Evolutionary conservation across 2,329 filamentous ascomycete genomes (phyloP).

Genomic region (Didymosphaeria variabile): DNA sequence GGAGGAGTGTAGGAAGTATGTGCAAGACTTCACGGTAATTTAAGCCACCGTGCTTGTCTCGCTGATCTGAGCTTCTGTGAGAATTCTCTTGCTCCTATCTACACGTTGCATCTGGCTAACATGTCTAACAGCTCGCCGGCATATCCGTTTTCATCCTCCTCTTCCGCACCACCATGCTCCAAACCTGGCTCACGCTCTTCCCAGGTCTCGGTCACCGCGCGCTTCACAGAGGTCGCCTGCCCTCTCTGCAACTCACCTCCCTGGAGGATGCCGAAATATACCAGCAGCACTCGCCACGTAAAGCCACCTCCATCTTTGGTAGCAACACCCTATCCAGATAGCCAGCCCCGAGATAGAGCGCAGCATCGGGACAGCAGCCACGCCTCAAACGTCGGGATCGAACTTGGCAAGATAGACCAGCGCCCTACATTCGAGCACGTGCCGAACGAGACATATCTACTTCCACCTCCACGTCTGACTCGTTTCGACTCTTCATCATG

Average conservation of each 20-base stretch:
- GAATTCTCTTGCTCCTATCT: constrained; percentile 8
- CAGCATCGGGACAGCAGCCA: neutral
- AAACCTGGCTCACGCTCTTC: constrained; percentile 37
- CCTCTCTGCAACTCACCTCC: constrained; percentile 28
- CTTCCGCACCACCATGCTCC: constrained; percentile 35
- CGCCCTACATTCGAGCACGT: constrained; percentile 8
- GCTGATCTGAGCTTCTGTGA: constrained; percentile 39
- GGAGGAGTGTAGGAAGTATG: constrained; percentile 36
- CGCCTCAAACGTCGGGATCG: neutral
- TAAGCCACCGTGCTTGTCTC: constrained; percentile 28
- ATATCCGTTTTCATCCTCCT: constrained; percentile 48
- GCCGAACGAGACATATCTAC: constrained; percentile 6
- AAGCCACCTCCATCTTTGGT: constrained; percentile 5
- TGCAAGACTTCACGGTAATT: constrained; percentile 31
- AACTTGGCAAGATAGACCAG: neutral
- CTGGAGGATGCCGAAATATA: constrained; percentile 29
- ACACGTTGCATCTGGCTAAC: neutral
- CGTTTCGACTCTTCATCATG: neutral
- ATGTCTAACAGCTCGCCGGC: constrained; percentile 42
- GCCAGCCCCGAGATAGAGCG: neutral
- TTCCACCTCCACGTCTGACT: neutral
- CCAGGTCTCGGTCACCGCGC: constrained; percentile 16
- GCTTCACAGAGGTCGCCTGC: constrained; percentile 16
- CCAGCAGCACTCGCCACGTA: constrained; percentile 5
- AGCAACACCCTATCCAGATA: neutral